phyloP scores from a whole-genome alignment of 2,329 filamentous ascomycete genomes.

The Cladosporium austrohemisphaericum region DNA sequence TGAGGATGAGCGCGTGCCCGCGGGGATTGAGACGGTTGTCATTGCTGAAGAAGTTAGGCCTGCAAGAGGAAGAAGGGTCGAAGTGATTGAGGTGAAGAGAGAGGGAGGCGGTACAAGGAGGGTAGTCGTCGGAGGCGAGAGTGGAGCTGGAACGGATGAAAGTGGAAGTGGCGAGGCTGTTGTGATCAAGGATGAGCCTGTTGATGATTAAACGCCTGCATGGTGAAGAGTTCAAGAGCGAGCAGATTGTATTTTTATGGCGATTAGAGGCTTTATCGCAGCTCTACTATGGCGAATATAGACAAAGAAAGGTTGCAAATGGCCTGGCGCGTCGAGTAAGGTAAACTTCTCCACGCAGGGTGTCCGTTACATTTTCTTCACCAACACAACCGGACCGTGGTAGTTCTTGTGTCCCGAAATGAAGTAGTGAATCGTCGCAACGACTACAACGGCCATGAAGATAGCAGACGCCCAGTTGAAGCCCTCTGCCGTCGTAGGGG shows the following conservation, averaged over 20 bases:
- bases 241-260: too few species aligned
- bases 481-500: conserved; percentile 16
- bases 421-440: conserved; percentile 18
- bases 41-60: conserved; percentile 63
- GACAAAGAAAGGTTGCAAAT: too few species aligned
- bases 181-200: conserved; percentile 33
- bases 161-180: conserved; percentile 24
- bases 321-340: too few species aligned
- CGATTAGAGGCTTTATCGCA: too few species aligned
- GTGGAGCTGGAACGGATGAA: conserved; percentile 17
- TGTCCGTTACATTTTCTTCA: conserved; percentile 19
- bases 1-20: conserved; percentile 62
- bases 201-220: conserved; percentile 23
- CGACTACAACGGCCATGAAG: conserved; percentile 16
- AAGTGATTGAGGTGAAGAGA: conserved; percentile 40
- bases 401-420: conserved; percentile 18
- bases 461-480: conserved; percentile 23
- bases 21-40: conserved; percentile 78
- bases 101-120: conserved; percentile 28
- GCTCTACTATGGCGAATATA: too few species aligned
- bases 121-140: conserved; percentile 27
- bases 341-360: too few species aligned
- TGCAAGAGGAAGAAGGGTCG: conserved; percentile 37
- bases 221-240: too few species aligned
- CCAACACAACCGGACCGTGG: conserved; percentile 18